Conservation (phyloP, 2,329 filamentous ascomycete species). For the Zopfia rhizophila region DNA sequence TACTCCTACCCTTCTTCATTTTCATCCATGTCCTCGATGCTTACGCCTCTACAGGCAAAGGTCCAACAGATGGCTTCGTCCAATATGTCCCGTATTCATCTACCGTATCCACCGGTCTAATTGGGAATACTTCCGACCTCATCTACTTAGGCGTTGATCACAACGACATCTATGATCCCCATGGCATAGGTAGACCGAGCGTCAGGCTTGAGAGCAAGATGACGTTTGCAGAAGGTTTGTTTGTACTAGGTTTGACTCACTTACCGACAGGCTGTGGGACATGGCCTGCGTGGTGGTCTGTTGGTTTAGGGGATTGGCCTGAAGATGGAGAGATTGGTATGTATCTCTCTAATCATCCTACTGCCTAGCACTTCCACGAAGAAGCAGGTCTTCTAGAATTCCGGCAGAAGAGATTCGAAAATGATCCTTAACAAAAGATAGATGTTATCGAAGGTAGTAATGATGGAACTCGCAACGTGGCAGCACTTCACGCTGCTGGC, state of each 20-base stretch:
- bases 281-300: conserved; percentile 53
- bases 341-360: neutral
- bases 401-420: too few relatives aligned
- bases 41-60: conserved; percentile 17
- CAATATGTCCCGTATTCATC: conserved; percentile 40
- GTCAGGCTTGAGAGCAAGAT: conserved; percentile 56
- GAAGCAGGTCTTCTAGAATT: too few relatives aligned
- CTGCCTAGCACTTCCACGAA: too few relatives aligned
- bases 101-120: conserved; percentile 47
- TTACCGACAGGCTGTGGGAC: conserved; percentile 59
- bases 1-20: too few relatives aligned
- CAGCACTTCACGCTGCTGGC: conserved; percentile 55
- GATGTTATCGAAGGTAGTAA: conserved; percentile 59
- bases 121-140: conserved; percentile 32
- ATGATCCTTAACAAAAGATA: too few relatives aligned
- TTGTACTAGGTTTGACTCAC: conserved; percentile 58
- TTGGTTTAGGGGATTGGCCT: conserved; percentile 48
- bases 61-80: conserved; percentile 38
- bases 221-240: conserved; percentile 56
- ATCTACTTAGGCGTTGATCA: conserved; percentile 58
- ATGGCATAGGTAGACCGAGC: conserved; percentile 47
- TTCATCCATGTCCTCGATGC: conserved; percentile 35
- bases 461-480: conserved; percentile 44
- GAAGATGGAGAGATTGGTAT: conserved; percentile 39
- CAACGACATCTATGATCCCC: conserved; percentile 35